These are phyloP conservation scores for Murraya paniculata DNA, from an alignment of 345 rosid species.

Conservation along the genomic window DNA sequence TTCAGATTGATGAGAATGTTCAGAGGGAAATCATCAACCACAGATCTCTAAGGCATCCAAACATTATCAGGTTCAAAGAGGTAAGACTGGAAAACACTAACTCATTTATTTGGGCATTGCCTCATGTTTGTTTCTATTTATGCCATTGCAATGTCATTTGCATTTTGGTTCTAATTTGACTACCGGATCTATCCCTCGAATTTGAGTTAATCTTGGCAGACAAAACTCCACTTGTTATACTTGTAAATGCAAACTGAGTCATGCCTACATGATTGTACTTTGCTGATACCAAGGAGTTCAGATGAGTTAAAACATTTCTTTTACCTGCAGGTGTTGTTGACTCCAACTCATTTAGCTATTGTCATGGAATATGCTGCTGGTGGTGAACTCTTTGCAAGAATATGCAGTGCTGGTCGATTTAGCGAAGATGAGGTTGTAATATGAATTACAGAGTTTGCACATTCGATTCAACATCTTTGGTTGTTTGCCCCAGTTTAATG, in stretches of 20 bases:
- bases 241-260: background rate
- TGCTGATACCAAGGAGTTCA: background rate
- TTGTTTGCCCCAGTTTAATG: background rate
- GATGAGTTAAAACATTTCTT: background rate
- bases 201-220: background rate
- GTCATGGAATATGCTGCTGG: slow-evolving; percentile 94
- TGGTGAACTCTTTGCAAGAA: slow-evolving; percentile 79
- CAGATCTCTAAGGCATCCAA: slow-evolving; percentile 85
- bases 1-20: slow-evolving; percentile 95
- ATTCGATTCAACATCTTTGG: background rate
- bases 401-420: slow-evolving; percentile 83
- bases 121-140: background rate
- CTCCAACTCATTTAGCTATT: slow-evolving; percentile 78
- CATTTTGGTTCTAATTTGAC: slow-evolving; percentile 2
- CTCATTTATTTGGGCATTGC: background rate
- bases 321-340: slow-evolving; percentile 54
- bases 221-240: background rate
- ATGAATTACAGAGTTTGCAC: slow-evolving; percentile 3
- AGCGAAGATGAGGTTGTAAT: slow-evolving; percentile 81
- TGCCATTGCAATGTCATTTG: background rate
- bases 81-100: slow-evolving; percentile 27
- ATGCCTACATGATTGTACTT: background rate
- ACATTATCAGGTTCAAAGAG: slow-evolving; percentile 92
- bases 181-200: background rate
- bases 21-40: slow-evolving; percentile 93